Base-by-base conservation (phyloP, 441 rosid genomes). In the Melastoma candidum region DNA sequence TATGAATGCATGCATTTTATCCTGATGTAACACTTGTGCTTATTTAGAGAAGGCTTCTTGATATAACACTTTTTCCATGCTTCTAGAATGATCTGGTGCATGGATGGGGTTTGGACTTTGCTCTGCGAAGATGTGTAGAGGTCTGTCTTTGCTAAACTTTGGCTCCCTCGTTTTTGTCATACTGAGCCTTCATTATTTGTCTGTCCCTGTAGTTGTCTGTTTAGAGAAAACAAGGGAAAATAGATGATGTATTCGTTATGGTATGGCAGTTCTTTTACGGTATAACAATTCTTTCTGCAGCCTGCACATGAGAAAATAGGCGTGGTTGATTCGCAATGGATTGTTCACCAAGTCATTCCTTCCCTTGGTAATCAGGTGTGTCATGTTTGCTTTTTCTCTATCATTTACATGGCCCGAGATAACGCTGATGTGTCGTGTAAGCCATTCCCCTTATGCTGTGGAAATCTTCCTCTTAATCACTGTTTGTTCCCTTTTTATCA, bases 41-140 rank as follows among this genome's bases (percentile, higher is more conserved):
- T 3, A 3, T 29, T 29, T 29, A 29, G 36, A 29, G 7, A 29
- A 29, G 36, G 3, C 5, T 29, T 29, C 36, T 29, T 29, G 36
- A 29, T 6, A 29, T 29, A 29, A 29, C 36, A 29, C 36, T 29
- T 29, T 29, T 29, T 6, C 3, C 7, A 12, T 59, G 47, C 53
- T 47, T 69, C 54, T 68, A 83, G 87, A 83, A 83, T 41, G 87
- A 83, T 67, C 68, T 83, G 65, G 87, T 83, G 64, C 92, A 83
- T 74, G 92, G 92, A 54, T 83, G 85, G 92, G 92, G 92, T 53
- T 74, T 83, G 52, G 92, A 81, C 77, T 83, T 83, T 56, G 83
- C 83, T 48, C 87, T 83, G 43, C 72, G 92, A 68, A 75, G 85
- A 78, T 83, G 92, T 1, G 85, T 77, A 25, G 80, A 79, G 66